phyloP scores from a whole-genome alignment of 2,329 filamentous ascomycete species.

The Penicillium digitatum region DNA sequence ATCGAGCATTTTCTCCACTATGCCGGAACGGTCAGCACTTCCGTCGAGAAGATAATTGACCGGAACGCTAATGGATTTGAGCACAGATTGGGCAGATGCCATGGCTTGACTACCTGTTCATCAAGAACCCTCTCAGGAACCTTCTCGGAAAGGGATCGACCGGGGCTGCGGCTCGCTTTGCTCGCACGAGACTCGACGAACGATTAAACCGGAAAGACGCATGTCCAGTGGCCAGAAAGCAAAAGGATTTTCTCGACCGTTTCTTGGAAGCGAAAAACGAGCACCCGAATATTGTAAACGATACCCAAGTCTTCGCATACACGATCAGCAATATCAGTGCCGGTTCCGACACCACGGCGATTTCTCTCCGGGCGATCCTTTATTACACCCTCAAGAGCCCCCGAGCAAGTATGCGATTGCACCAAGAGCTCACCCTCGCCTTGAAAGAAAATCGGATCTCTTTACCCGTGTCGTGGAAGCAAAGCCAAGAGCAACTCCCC shows the following conservation, averaged over 20 bases:
- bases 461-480: constrained; percentile 23
- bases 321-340: constrained; percentile 31
- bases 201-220: constrained; percentile 11
- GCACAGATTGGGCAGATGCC: constrained; percentile 33
- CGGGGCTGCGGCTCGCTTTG: constrained; percentile 23
- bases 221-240: not conserved
- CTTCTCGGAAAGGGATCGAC: constrained; percentile 19
- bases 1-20: constrained; percentile 31
- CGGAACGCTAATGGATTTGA: not conserved
- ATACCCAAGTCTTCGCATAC: constrained; percentile 27
- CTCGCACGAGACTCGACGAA: constrained; percentile 19
- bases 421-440: constrained; percentile 46
- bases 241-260: constrained; percentile 28
- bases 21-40: constrained; percentile 15
- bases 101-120: constrained; percentile 35
- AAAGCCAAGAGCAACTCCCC: constrained; percentile 25
- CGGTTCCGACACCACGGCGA: constrained; percentile 37
- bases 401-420: constrained; percentile 37
- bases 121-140: constrained; percentile 31
- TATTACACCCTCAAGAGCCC: constrained; percentile 32
- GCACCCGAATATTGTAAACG: constrained; percentile 24
- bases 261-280: constrained; percentile 29
- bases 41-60: too few species aligned
- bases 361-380: constrained; percentile 31
- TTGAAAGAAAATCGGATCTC: constrained; percentile 12